phyloP scores from a whole-genome alignment of 768 basidiomycete genomes.

The Leccinum disarticulatum region DNA sequence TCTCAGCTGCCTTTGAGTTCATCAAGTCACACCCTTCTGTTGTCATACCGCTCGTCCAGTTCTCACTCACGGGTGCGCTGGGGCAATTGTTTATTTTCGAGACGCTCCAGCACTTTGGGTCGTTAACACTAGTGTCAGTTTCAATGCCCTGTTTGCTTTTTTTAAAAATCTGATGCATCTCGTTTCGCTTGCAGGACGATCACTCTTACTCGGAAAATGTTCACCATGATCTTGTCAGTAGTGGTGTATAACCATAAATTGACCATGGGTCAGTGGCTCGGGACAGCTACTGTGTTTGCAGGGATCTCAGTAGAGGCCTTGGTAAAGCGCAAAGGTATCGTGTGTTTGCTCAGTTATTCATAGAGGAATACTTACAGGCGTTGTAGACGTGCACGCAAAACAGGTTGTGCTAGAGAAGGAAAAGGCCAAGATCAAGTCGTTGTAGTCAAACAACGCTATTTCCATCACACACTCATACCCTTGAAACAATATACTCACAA shows the following conservation, averaged over 20 bases:
- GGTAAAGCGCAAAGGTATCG: conserved; percentile 79
- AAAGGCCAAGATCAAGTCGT: conserved; percentile 75
- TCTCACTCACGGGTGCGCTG: conserved; percentile 86
- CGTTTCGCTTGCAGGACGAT: conserved; percentile 61
- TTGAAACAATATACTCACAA: conserved; percentile 14
- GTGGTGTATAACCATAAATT: conserved; percentile 87
- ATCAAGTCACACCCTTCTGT: conserved; percentile 76
- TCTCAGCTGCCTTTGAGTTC: conserved; percentile 68
- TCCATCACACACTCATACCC: conserved; percentile 14
- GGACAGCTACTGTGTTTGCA: conserved; percentile 90
- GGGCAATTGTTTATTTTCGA: conserved; percentile 99
- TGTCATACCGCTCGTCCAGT: conserved; percentile 71
- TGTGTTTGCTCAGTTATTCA: conserved; percentile 17
- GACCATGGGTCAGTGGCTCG: conserved; percentile 85
- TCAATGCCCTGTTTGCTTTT: conserved; percentile 5
- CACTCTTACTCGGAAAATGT: conserved; percentile 93
- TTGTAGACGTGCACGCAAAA: conserved; percentile 77
- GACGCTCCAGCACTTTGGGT: conserved; percentile 89
- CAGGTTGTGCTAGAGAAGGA: conserved; percentile 80
- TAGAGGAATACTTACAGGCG: conserved; percentile 3
- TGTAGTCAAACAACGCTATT: conserved; percentile 42
- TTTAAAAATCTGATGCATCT: conserved; percentile 1
- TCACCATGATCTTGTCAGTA: conserved; percentile 97
- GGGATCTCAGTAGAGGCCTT: conserved; percentile 94
- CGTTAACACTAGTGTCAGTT: conserved; percentile 83